Conservation (phyloP, 768 basidiomycete genomes). For the Gymnopilus dilepis region DNA sequence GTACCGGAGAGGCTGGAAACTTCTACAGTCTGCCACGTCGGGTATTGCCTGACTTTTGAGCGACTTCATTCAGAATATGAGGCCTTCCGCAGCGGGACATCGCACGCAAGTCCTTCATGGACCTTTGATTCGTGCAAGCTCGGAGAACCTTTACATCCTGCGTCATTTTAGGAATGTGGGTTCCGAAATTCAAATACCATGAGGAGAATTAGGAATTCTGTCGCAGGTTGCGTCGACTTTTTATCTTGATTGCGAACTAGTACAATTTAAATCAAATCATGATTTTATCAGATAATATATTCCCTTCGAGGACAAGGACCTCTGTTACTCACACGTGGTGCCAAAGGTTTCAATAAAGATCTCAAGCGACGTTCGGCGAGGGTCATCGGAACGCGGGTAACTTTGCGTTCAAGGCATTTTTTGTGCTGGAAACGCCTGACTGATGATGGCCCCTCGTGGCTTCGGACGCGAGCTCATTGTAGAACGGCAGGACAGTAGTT, state of each 20-base stretch:
- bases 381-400: slow-evolving; percentile 13
- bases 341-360: slow-evolving; percentile 8
- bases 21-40: neutral
- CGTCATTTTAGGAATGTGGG: slow-evolving; percentile 14
- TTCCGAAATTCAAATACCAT: slow-evolving; percentile 4
- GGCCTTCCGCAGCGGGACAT: slow-evolving; percentile 12
- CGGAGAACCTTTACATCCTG: neutral
- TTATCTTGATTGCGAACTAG: slow-evolving; percentile 13
- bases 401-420: slow-evolving; percentile 1
- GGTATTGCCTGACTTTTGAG: neutral
- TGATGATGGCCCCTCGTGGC: slow-evolving; percentile 5
- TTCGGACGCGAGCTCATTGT: neutral
- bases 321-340: slow-evolving; percentile 22
- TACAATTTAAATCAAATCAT: slow-evolving; percentile 5
- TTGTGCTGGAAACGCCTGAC: neutral
- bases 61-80: neutral
- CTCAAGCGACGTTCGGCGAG: slow-evolving; percentile 13
- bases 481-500: neutral
- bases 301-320: slow-evolving; percentile 8
- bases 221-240: neutral
- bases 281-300: slow-evolving; percentile 11
- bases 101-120: slow-evolving; percentile 17
- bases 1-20: neutral
- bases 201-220: slow-evolving; percentile 3
- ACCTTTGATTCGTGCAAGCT: neutral